phyloP scores from a whole-genome alignment of 208 protist genomes.

The Sergeia podlipaevii region DNA sequence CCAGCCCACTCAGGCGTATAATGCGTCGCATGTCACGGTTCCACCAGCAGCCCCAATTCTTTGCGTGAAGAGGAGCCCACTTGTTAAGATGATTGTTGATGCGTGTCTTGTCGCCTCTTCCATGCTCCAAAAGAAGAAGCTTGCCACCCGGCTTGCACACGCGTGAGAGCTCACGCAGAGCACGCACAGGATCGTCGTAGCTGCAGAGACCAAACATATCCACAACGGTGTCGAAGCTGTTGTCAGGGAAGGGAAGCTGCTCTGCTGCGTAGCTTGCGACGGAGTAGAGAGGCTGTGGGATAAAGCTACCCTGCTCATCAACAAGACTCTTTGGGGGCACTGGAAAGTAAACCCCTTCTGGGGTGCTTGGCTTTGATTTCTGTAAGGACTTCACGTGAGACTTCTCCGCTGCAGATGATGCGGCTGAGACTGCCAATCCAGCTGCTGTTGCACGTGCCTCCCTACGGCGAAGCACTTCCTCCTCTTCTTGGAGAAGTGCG shows the following conservation, averaged over 20 bases:
- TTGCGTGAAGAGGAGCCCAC: conserved; percentile 78
- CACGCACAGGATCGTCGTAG: conserved; percentile 87
- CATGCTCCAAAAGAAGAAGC: conserved; percentile 88
- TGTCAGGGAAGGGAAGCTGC: conserved; percentile 80
- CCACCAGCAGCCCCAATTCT: conserved; percentile 89
- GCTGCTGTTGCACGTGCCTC: background rate
- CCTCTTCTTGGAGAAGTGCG: conserved; percentile 6
- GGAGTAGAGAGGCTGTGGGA: conserved; percentile 43
- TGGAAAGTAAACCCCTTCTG: background rate
- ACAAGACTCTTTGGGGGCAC: no score
- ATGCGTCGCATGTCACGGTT: conserved; percentile 81
- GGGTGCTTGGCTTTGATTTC: background rate
- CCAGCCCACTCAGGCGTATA: conserved; percentile 60
- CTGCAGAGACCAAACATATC: conserved; percentile 92
- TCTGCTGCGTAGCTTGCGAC: conserved; percentile 80
- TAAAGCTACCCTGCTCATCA: conserved; percentile 5
- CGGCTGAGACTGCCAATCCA: background rate
- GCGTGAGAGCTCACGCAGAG: conserved; percentile 83
- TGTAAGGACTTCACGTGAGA: background rate
- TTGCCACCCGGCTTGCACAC: conserved; percentile 88
- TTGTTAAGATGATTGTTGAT: conserved; percentile 85
- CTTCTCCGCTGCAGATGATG: background rate
- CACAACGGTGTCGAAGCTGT: conserved; percentile 88
- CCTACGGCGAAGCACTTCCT: background rate
- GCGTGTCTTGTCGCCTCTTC: conserved; percentile 48